Evolutionary conservation across 2,329 filamentous ascomycete species (phyloP).

Genomic region (Phyllosticta capitalensis): DNA sequence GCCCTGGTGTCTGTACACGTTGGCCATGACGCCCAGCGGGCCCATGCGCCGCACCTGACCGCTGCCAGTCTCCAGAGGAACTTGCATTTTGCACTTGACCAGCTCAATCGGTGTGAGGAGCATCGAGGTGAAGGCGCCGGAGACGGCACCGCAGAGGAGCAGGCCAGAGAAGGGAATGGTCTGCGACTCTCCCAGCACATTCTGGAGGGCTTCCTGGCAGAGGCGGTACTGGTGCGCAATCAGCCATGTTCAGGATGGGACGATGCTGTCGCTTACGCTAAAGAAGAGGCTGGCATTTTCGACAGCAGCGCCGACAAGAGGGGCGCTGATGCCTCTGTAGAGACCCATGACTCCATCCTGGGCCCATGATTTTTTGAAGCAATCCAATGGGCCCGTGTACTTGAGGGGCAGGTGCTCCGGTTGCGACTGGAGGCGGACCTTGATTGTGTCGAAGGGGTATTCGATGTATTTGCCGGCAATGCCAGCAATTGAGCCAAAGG

Average conservation of each 20-base stretch:
- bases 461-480: slow-evolving; percentile 93
- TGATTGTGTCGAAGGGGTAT: slow-evolving; percentile 97
- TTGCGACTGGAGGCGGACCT: slow-evolving; percentile 95
- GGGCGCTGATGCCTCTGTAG: slow-evolving; percentile 88
- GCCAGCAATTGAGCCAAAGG: slow-evolving; percentile 85
- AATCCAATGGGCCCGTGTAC: slow-evolving; percentile 83
- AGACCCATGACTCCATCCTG: slow-evolving; percentile 71
- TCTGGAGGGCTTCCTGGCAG: slow-evolving; percentile 50
- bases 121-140: slow-evolving; percentile 81
- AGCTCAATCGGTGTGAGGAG: slow-evolving; percentile 92
- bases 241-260: slow-evolving; percentile 12
- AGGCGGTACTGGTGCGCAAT: slow-evolving; percentile 34
- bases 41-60: slow-evolving; percentile 38
- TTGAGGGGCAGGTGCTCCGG: slow-evolving; percentile 70
- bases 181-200: slow-evolving; percentile 42
- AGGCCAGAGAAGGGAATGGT: slow-evolving; percentile 66
- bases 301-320: slow-evolving; percentile 79
- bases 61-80: slow-evolving; percentile 43
- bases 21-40: slow-evolving; percentile 61
- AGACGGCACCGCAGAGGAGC: slow-evolving; percentile 71
- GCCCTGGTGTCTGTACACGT: slow-evolving; percentile 76
- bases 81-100: slow-evolving; percentile 97
- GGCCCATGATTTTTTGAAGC: slow-evolving; percentile 76
- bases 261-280: slow-evolving; percentile 42
- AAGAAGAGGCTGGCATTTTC: slow-evolving; percentile 92